Percentiles rank a stretch among this genome's conserved stretches.
phyloP scores from a whole-genome alignment of 202 grass and related monocot species.

The Bolboschoenoplectus hybrid region DNA sequence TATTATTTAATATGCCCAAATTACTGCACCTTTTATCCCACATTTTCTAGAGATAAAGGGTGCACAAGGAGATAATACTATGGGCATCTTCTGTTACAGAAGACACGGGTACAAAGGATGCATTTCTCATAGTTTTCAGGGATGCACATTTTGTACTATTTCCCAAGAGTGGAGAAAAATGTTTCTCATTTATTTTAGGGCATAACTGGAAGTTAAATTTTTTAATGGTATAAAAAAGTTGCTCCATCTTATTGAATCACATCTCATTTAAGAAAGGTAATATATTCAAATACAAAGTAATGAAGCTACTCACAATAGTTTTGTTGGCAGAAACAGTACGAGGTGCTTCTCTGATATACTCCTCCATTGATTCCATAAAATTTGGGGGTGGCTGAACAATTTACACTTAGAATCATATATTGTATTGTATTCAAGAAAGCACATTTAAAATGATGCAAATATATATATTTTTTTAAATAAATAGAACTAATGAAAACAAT shows the following conservation, averaged over 20 bases:
- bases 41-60: not conserved
- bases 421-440: not conserved
- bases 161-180: not conserved
- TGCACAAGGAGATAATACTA: not conserved
- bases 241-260: not conserved
- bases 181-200: not conserved
- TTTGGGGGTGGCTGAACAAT: conserved; percentile 62
- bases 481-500: not conserved
- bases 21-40: not conserved
- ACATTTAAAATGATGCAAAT: conserved; percentile 14
- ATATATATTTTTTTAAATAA: not conserved
- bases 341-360: conserved; percentile 92
- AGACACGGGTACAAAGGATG: not conserved
- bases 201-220: not conserved
- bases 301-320: conserved; percentile 56
- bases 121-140: not conserved
- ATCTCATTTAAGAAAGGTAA: conserved; percentile 1
- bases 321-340: conserved; percentile 48
- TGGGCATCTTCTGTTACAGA: not conserved
- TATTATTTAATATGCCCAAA: not conserved
- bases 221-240: not conserved
- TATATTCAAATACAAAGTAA: not conserved
- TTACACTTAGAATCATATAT: conserved; percentile 20
- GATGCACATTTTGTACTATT: conserved; percentile 12
- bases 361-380: conserved; percentile 89